Conservation (phyloP, 208 protist species). For the Acanthamoeba divionensis region DNA sequence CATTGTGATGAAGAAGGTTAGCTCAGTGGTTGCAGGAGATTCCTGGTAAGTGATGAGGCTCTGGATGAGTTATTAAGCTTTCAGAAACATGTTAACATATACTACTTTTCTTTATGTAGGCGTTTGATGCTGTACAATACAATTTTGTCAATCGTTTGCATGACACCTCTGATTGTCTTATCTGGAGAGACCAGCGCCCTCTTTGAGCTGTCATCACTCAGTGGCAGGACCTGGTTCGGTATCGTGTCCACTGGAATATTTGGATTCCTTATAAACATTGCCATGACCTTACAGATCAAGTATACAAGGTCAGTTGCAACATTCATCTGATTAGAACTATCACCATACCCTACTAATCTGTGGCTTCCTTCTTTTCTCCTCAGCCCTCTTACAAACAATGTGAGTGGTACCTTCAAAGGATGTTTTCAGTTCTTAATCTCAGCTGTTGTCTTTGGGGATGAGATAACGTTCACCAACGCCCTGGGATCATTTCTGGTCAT, state of each 20-base stretch:
- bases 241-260: conserved; percentile 60
- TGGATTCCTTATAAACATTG: conserved; percentile 69
- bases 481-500: conserved; percentile 55
- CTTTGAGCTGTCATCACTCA: no score
- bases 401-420: conserved; percentile 4
- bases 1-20: not conserved
- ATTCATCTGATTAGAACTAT: no score
- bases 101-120: not conserved
- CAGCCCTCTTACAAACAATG: conserved; percentile 17
- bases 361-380: not conserved
- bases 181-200: no score
- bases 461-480: conserved; percentile 29
- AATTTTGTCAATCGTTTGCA: not conserved
- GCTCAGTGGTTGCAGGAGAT: not conserved
- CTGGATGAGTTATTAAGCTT: not conserved
- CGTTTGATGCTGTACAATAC: conserved; percentile 3
- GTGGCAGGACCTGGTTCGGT: no score
- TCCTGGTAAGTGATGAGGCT: not conserved
- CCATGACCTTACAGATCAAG: conserved; percentile 64
- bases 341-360: not conserved
- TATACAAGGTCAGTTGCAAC: conserved; percentile 22
- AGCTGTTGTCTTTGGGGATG: not conserved
- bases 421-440: not conserved
- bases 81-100: not conserved
- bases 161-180: not conserved